Conservation (phyloP, 805 yeast genomes). For the Metschnikowia kunwiensis region DNA sequence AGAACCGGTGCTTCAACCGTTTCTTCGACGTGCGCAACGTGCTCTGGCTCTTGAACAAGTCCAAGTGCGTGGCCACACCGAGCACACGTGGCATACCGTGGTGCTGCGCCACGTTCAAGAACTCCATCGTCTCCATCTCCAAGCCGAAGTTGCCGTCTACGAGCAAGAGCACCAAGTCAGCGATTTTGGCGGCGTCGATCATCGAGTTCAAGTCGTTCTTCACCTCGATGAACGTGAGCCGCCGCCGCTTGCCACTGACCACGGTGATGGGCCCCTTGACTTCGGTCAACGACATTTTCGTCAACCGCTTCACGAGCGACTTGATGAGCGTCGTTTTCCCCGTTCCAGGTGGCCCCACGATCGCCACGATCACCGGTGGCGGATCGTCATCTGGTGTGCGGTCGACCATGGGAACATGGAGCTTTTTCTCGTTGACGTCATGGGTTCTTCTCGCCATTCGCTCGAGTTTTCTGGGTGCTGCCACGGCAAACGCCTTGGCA, state of each 20-base stretch:
- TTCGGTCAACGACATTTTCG: conserved; percentile 82
- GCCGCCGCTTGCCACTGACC: conserved; percentile 90
- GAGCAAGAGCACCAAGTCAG: conserved; percentile 84
- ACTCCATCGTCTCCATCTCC: conserved; percentile 99
- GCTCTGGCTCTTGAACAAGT: conserved; percentile 83
- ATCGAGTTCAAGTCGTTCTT: conserved; percentile 89
- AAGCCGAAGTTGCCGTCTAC: conserved; percentile 97
- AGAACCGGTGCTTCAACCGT: conserved; percentile 85
- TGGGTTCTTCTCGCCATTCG: conserved; percentile 79
- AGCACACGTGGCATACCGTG: conserved; percentile 98
- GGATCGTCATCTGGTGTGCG: conserved; percentile 97
- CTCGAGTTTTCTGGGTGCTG: conserved; percentile 77
- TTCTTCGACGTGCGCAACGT: conserved; percentile 90
- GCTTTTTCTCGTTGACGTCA: conserved; percentile 76
- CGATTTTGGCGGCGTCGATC: conserved; percentile 94
- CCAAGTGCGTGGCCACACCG: conserved; percentile 94
- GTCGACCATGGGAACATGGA: conserved; percentile 97
- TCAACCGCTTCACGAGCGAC: conserved; percentile 79
- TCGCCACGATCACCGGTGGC: conserved; percentile 94
- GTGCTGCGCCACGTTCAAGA: conserved; percentile 90
- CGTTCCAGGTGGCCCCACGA: conserved; percentile 98
- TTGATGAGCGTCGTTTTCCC: conserved; percentile 93
- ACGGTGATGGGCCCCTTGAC: conserved; percentile 95
- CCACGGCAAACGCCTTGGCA: conserved; percentile 43
- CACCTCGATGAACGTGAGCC: conserved; percentile 91